phyloP scores from a whole-genome alignment of 1,139 yeast species.

The Tardiomyces digboiensis region DNA sequence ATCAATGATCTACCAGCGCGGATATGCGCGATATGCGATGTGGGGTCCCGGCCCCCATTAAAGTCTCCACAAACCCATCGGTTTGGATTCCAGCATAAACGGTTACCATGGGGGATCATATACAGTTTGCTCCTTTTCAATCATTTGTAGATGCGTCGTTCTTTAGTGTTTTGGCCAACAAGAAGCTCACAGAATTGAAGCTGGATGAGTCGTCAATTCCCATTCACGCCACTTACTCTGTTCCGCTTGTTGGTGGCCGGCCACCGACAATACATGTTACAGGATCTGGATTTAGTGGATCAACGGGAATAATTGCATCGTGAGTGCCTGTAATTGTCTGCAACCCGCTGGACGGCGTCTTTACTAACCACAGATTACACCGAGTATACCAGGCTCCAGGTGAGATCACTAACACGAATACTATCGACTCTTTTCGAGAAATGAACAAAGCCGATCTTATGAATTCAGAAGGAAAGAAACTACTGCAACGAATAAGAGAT shows the following conservation, averaged over 20 bases:
- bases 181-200: constrained; percentile 59
- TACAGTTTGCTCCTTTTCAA: constrained; percentile 43
- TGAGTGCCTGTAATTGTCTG: too few relatives aligned
- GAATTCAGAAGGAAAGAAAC: constrained; percentile 34
- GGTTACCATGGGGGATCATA: background rate
- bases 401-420: constrained; percentile 56
- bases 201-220: constrained; percentile 40
- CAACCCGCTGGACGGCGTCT: too few relatives aligned
- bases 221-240: constrained; percentile 34
- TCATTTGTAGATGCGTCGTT: constrained; percentile 83
- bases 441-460: constrained; percentile 54
- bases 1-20: too few relatives aligned
- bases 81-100: too few relatives aligned
- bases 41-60: too few relatives aligned
- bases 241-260: constrained; percentile 33
- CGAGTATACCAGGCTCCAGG: constrained; percentile 25
- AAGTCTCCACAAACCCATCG: too few relatives aligned
- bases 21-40: too few relatives aligned
- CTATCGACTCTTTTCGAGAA: constrained; percentile 73
- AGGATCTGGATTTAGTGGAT: background rate
- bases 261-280: constrained; percentile 14
- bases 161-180: constrained; percentile 59
- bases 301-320: too few relatives aligned
- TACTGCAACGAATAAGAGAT: constrained; percentile 22
- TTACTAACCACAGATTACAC: background rate